phyloP scores from a whole-genome alignment of 2,329 filamentous ascomycete species.

The Aspergillus pseudoglaucus region DNA sequence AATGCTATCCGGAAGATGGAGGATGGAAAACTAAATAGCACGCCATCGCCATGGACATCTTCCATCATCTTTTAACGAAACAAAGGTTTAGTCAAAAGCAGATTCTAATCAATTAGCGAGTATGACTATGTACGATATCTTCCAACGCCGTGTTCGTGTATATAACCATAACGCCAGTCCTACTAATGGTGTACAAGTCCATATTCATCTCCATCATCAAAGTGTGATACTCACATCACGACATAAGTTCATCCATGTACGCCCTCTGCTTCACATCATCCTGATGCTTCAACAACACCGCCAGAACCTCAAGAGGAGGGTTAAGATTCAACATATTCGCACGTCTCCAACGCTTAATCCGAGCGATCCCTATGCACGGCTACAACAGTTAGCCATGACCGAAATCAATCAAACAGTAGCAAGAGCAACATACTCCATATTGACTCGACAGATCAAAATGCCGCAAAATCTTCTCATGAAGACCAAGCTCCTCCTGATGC shows the following conservation, averaged over 20 bases:
- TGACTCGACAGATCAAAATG: slow-evolving; percentile 90
- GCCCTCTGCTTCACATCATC: slow-evolving; percentile 52
- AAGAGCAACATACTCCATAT: slow-evolving; percentile 68
- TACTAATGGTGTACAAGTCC: background rate
- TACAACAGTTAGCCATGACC: slow-evolving; percentile 31
- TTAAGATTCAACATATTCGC: slow-evolving; percentile 76
- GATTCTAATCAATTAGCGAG: background rate
- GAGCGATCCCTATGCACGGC: slow-evolving; percentile 81
- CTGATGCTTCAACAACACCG: slow-evolving; percentile 66
- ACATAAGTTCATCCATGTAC: slow-evolving; percentile 48
- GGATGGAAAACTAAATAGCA: too few species aligned
- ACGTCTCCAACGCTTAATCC: slow-evolving; percentile 79
- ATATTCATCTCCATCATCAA: background rate
- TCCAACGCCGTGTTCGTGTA: slow-evolving; percentile 3
- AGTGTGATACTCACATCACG: slow-evolving; percentile 12
- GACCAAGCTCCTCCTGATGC: slow-evolving; percentile 66
- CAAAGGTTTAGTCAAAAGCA: background rate
- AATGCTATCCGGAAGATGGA: too few species aligned
- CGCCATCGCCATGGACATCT: too few species aligned
- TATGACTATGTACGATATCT: slow-evolving; percentile 6
- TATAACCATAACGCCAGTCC: slow-evolving; percentile 7
- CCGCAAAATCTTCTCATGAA: slow-evolving; percentile 78
- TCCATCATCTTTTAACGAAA: background rate
- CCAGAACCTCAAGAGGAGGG: slow-evolving; percentile 84
- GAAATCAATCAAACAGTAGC: background rate